Evolutionary conservation across 2,329 filamentous ascomycete species (phyloP).

Genomic region (Amylocarpus encephaloides): DNA sequence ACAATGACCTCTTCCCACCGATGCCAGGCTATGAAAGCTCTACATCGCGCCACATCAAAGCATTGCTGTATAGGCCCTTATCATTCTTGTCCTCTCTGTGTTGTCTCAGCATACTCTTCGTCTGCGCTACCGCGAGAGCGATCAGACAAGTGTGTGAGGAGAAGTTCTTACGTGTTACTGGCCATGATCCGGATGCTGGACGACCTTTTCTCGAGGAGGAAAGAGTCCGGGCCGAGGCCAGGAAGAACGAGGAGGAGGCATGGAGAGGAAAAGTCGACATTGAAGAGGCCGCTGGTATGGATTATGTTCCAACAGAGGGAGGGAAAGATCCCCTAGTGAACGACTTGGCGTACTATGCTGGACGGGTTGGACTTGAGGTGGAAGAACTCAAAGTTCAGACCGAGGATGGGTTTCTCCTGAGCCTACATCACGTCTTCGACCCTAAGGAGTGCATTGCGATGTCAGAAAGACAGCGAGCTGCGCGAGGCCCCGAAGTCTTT

Average conservation of each 20-base stretch:
- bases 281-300: slow-evolving; percentile 38
- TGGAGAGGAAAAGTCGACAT: slow-evolving; percentile 52
- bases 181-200: slow-evolving; percentile 51
- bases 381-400: slow-evolving; percentile 82
- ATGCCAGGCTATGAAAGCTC: slow-evolving; percentile 76
- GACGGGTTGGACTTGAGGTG: slow-evolving; percentile 78
- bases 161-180: slow-evolving; percentile 39
- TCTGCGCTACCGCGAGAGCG: not conserved
- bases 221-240: slow-evolving; percentile 45
- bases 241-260: slow-evolving; percentile 51
- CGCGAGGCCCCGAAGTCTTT: slow-evolving; percentile 59
- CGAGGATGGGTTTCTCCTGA: slow-evolving; percentile 87
- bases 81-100: slow-evolving; percentile 64
- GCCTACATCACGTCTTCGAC: slow-evolving; percentile 84
- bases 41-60: slow-evolving; percentile 57
- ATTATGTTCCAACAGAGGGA: slow-evolving; percentile 68
- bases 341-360: slow-evolving; percentile 79
- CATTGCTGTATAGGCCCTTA: slow-evolving; percentile 54
- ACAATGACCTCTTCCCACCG: slow-evolving; percentile 77
- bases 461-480: slow-evolving; percentile 41
- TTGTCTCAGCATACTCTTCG: slow-evolving; percentile 1
- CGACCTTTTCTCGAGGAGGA: slow-evolving; percentile 74
- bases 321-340: slow-evolving; percentile 72
- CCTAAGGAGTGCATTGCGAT: slow-evolving; percentile 62
- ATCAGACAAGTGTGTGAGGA: not conserved